Base-by-base conservation (phyloP, 352 stramenopile species). In the Pythium aquatile region DNA sequence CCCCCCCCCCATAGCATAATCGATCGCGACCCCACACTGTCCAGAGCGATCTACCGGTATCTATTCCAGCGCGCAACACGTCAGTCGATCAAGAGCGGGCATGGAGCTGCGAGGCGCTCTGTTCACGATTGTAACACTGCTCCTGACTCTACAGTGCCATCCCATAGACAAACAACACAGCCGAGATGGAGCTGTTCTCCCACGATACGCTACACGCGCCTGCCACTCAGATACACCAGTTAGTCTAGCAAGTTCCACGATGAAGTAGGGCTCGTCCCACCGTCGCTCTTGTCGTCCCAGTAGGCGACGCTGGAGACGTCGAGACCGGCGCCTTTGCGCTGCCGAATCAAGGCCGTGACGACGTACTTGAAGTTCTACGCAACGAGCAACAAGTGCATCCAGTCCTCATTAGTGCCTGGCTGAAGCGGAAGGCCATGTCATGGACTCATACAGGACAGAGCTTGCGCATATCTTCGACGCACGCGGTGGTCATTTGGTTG, bases 331-430 rank as follows among this genome's bases (percentile, higher is more conserved):
- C 79, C 81, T 47, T 90, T 90, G 54, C 78, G 76, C 63, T 93
- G 81, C 1, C 79, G 74, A 40, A 93, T 65, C 54, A 81, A 77
- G 52, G 82, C 91, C 51, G 81, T 85, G 5, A 90, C 81, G 39
- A 93, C 85, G 68, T 89, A 93, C 70, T 93, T 93, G 79, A 93
- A 93, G 65, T 93, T 87, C 84, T 93, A 58, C 17, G 8, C 32
- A 9, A 5, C 5, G 35, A 42, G 35, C 35, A 10, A 42, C 2
- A 42, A 7, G 35, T 9, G 32, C 8, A 10, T 42, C 35, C 35
- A 7, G 0, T 42, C 35, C 3, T 42, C 5, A 16, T 10, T 42
- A 42, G 35, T 42, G 35, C 3, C 35, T 7, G 4, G 4, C 6
- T 42, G 11, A 5, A 5, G 11, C 16, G 7, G 7, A 3, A 42